Percentiles rank a stretch among this genome's conserved stretches.
Evolutionary conservation across 345 rosid species (phyloP).

Genomic region (Hibiscus syriacus): DNA sequence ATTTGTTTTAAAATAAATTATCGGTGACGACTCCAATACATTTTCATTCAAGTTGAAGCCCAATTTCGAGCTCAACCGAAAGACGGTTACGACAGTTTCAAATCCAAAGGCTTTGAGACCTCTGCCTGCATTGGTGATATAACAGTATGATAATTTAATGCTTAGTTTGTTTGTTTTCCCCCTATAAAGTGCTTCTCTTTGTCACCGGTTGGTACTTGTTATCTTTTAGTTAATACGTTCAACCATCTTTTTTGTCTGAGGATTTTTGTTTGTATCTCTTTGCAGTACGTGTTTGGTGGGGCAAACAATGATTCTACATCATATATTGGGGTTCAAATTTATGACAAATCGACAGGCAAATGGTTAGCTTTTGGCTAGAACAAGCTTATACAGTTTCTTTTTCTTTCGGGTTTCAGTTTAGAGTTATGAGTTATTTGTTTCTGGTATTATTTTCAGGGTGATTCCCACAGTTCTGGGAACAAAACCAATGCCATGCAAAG

Average conservation of each 20-base stretch:
- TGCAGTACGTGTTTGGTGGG: conserved; percentile 66
- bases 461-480: conserved; percentile 60
- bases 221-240: conserved; percentile 13
- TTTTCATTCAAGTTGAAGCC: too few relatives aligned
- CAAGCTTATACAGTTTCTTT: conserved; percentile 7
- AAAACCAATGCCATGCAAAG: conserved; percentile 54
- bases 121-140: conserved; percentile 35
- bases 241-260: conserved; percentile 10
- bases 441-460: conserved; percentile 36
- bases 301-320: conserved; percentile 39
- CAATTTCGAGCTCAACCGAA: too few relatives aligned
- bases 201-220: conserved; percentile 2
- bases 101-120: conserved; percentile 37
- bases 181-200: not conserved
- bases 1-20: too few relatives aligned
- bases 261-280: conserved; percentile 14
- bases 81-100: too few relatives aligned
- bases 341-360: conserved; percentile 38
- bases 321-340: conserved; percentile 49
- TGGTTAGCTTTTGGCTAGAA: conserved; percentile 42
- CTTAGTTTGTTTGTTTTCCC: conserved; percentile 6
- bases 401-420: conserved; percentile 7
- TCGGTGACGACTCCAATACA: too few relatives aligned
- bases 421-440: conserved; percentile 8
- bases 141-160: conserved; percentile 38